A percentile compares a stretch with the other conserved stretches of the same genome.
These are phyloP conservation scores for Phialophora tarda DNA, from an alignment of 2,329 filamentous ascomycete species.

Conservation along the genomic window DNA sequence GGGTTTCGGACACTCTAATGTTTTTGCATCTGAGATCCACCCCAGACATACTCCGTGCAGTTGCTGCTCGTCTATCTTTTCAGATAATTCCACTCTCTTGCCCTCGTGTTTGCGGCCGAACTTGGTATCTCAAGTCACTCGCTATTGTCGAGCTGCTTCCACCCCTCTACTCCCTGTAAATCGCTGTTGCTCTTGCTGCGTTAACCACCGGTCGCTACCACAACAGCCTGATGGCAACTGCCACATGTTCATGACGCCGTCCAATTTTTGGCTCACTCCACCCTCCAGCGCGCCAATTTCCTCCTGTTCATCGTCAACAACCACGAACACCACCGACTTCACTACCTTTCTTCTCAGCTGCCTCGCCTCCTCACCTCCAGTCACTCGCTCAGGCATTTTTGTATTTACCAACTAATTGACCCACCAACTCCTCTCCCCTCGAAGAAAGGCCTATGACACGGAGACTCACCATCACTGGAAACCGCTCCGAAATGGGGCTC, in stretches of 20 bases:
- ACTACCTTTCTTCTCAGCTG: conserved; percentile 2
- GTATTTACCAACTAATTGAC: conserved; percentile 9
- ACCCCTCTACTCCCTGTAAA: conserved; percentile 13
- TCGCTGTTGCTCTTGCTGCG: neutral
- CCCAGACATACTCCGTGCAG: neutral
- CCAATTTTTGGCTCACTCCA: conserved; percentile 19
- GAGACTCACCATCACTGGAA: conserved; percentile 38
- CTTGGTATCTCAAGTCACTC: conserved; percentile 24
- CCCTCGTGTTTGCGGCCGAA: neutral
- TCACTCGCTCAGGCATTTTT: conserved; percentile 26
- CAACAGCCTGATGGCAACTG: conserved; percentile 18
- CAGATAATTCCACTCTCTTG: conserved; percentile 10
- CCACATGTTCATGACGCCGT: conserved; percentile 21
- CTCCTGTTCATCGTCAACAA: conserved; percentile 20
- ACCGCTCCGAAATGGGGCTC: conserved; percentile 39
- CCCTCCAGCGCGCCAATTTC: conserved; percentile 15
- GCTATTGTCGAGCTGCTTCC: conserved; percentile 30
- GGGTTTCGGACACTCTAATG: conserved; percentile 1
- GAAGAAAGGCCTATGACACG: conserved; percentile 33
- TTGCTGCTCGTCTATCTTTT: neutral
- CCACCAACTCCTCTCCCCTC: neutral
- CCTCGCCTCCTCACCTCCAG: conserved; percentile 25
- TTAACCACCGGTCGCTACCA: conserved; percentile 19
- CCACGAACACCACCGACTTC: conserved; percentile 9
- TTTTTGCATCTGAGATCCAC: neutral